phyloP scores from a whole-genome alignment of 192 early-diverging fungal species.

The Backusella mclennaniae region DNA sequence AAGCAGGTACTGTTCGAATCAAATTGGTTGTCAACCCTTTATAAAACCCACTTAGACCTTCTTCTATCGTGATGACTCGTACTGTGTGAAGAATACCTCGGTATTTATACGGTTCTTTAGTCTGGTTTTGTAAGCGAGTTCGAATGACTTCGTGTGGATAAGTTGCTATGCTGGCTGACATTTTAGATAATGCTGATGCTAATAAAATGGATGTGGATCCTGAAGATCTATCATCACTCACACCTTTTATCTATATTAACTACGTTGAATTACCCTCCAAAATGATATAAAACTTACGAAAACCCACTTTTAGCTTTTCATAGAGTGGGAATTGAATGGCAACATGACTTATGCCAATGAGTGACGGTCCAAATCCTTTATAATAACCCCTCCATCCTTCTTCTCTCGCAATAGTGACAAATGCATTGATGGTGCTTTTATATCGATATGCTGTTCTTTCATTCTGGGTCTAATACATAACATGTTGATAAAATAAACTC shows the following conservation, averaged over 20 bases:
- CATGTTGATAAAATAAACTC: no score
- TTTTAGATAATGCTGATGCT: conserved; percentile 84
- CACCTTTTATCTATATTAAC: neutral
- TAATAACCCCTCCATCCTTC: conserved; percentile 89
- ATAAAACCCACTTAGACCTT: conserved; percentile 83
- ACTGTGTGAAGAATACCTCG: conserved; percentile 77
- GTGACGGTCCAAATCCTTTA: conserved; percentile 87
- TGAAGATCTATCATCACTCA: conserved; percentile 4
- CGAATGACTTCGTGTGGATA: conserved; percentile 95
- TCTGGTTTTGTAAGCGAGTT: conserved; percentile 91
- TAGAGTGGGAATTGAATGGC: conserved; percentile 96
- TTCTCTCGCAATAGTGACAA: conserved; percentile 65
- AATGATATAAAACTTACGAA: conserved; percentile 42
- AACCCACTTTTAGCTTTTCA: conserved; percentile 78
- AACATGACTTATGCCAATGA: conserved; percentile 92
- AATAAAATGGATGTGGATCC: conserved; percentile 59
- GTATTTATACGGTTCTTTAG: conserved; percentile 70
- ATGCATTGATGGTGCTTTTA: conserved; percentile 77
- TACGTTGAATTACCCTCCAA: conserved; percentile 12
- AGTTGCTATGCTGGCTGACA: conserved; percentile 83
- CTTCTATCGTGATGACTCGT: conserved; percentile 68
- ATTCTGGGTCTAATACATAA: conserved; percentile 66
- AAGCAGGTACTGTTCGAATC: conserved; percentile 85
- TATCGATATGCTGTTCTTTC: conserved; percentile 77
- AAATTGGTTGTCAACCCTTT: conserved; percentile 85